These are phyloP conservation scores for Aspergillus floridensis DNA, from an alignment of 2,329 filamentous ascomycete species.

Conservation along the genomic window DNA sequence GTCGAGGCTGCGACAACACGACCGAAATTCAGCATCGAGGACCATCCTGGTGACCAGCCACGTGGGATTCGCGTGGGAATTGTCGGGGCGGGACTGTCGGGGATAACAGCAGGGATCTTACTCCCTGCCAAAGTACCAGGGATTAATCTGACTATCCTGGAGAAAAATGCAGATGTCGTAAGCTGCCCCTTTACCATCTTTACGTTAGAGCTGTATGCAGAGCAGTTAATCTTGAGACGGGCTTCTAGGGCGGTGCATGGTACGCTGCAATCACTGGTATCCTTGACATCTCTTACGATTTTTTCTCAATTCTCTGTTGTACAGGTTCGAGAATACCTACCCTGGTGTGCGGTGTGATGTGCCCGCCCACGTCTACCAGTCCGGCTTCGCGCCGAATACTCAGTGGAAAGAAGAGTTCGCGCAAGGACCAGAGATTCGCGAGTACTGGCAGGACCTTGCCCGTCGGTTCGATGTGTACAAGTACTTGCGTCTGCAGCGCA, in stretches of 20 bases:
- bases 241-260: not conserved
- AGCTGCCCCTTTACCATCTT: not conserved
- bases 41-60: not conserved
- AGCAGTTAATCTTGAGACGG: no score
- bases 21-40: not conserved
- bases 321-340: conserved; percentile 50
- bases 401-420: conserved; percentile 69
- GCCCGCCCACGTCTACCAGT: conserved; percentile 68
- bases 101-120: not conserved
- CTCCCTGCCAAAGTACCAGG: not conserved
- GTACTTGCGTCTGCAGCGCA: conserved; percentile 54
- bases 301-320: not conserved
- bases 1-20: not conserved
- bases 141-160: not conserved
- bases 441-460: conserved; percentile 64
- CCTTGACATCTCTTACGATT: no score
- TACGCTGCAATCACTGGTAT: not conserved
- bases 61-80: not conserved
- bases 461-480: conserved; percentile 64
- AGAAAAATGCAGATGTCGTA: not conserved
- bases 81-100: not conserved
- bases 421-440: conserved; percentile 63
- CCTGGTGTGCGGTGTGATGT: conserved; percentile 68
- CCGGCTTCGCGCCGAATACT: conserved; percentile 64
- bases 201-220: not conserved